phyloP scores from a whole-genome alignment of 495 filamentous ascomycete genomes.

The Friedmanniomyces simplex region DNA sequence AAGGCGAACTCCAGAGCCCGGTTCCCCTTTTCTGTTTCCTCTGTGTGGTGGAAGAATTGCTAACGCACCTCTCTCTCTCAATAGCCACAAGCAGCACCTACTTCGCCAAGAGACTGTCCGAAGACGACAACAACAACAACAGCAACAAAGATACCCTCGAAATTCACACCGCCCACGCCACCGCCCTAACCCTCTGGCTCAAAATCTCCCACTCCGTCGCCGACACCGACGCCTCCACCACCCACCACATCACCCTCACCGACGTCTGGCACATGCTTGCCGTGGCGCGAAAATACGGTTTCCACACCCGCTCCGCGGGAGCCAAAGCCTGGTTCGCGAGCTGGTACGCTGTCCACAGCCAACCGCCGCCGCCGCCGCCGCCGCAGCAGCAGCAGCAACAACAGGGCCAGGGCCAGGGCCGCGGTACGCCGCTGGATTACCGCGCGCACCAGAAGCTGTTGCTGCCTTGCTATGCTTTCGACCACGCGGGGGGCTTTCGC shows the following conservation, averaged over 20 bases:
- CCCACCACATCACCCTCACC: not conserved
- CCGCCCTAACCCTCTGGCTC: conserved; percentile 4
- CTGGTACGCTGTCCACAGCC: too few species aligned
- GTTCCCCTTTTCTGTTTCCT: too few species aligned
- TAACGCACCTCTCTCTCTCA: too few species aligned
- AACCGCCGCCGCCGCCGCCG: too few species aligned
- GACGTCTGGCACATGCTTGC: conserved; percentile 10
- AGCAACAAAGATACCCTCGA: conserved; percentile 1
- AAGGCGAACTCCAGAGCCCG: too few species aligned
- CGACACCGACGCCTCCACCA: not conserved
- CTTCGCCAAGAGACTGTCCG: conserved; percentile 1
- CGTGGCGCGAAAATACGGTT: conserved; percentile 10
- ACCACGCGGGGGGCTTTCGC: conserved; percentile 9
- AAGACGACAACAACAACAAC: conserved; percentile 6
- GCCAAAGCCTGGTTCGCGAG: conserved; percentile 8
- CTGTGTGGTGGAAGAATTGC: too few species aligned
- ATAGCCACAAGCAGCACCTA: not conserved
- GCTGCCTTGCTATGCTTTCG: conserved; percentile 9
- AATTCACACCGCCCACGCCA: conserved; percentile 1
- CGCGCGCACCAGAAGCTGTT: not conserved
- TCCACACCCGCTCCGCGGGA: not conserved
- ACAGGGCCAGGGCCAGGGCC: too few species aligned
- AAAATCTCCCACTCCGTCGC: conserved; percentile 7
- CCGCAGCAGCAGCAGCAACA: too few species aligned
- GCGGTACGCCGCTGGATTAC: too few species aligned